Evolutionary conservation across 352 stramenopile species (phyloP), one percentile per base, ranked within the genome.

Genomic region (Phytophthora cryptogea): DNA sequence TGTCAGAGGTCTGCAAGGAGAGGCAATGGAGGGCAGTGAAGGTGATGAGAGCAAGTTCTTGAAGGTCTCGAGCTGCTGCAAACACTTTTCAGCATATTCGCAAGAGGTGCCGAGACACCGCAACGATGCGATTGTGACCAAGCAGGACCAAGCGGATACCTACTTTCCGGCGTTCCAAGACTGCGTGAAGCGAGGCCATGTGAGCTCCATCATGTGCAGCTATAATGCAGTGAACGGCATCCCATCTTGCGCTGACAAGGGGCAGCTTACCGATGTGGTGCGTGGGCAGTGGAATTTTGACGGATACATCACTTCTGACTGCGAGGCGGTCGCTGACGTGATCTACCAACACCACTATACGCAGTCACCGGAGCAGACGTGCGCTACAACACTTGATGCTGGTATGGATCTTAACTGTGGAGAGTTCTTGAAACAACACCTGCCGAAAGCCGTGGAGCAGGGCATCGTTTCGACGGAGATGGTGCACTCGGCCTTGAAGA

Each of bases 211-310:
- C 39, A 98, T 98, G 95, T 98, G 94, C 70, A 95, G 81, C 47
- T 98, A 98, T 74, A 98, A 98, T 55, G 82, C 87, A 10, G 78
- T 98, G 27, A 98, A 98, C 66, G 91, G 92, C 5, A 71, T 96
- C 16, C 95, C 95, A 1, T 72, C 86, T 11, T 98, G 95, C 67
- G 88, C 92, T 5, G 90, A 97, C 64, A 67, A 72, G n/a, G 59
- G 74, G 5, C 62, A 98, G 1, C 56, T 98, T 28, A 89, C 83
- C 0, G 73, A 77, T 23, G 31, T 89, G 6, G 66, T 96, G n/a
- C 79, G 94, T n/a, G 64, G 73, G 2, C 51, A 78, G 49, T 98
- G 92, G 94, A 73, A 81, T 11, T 97, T 97, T 59, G 75, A 96
- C 50, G 94, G 89, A 23, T 98, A 98, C 78, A 83, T 98, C 43